phyloP scores from a whole-genome alignment of 176 grass and related monocot genomes.

The Thalia dealbata region DNA sequence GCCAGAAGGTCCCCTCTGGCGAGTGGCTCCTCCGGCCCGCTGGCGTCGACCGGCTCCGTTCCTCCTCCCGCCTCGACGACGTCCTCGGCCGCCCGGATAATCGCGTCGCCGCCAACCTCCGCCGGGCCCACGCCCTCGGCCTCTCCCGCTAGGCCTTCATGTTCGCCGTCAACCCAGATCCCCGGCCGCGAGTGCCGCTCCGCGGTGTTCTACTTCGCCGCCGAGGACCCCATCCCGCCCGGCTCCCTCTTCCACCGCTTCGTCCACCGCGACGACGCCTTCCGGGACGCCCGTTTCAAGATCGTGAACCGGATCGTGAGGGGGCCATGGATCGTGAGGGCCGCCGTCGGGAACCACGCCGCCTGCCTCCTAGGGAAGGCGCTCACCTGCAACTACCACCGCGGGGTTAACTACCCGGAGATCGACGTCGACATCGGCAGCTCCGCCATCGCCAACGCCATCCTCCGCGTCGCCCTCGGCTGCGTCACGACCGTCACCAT shows the following conservation, averaged over 20 bases:
- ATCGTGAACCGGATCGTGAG: conserved; percentile 93
- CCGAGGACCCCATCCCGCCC: conserved; percentile 55
- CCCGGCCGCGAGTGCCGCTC: conserved; percentile 87
- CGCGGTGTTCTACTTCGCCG: conserved; percentile 84
- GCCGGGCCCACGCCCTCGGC: conserved; percentile 39
- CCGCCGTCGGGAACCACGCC: conserved; percentile 81
- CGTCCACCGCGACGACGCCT: conserved; percentile 73
- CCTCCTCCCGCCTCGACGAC: conserved; percentile 64
- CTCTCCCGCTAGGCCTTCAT: conserved; percentile 54
- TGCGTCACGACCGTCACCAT: conserved; percentile 75
- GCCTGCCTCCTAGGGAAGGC: conserved; percentile 93
- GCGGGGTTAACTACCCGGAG: conserved; percentile 74
- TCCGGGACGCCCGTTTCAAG: conserved; percentile 96
- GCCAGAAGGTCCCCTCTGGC: conserved; percentile 35
- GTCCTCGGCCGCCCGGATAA: conserved; percentile 62
- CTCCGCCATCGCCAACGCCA: conserved; percentile 80
- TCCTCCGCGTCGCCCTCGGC: conserved; percentile 66
- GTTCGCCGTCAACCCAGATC: conserved; percentile 84
- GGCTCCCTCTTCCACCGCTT: conserved; percentile 74
- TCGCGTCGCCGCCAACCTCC: conserved; percentile 46
- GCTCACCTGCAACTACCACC: conserved; percentile 81
- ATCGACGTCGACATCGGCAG: conserved; percentile 98
- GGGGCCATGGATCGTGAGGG: conserved; percentile 82
- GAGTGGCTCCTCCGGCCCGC: conserved; percentile 72
- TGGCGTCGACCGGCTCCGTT: conserved; percentile 92